A percentile compares a stretch with the other conserved stretches of the same genome.
Conservation (phyloP, 495 filamentous ascomycete species). For the Lasiosphaeria miniovina region DNA sequence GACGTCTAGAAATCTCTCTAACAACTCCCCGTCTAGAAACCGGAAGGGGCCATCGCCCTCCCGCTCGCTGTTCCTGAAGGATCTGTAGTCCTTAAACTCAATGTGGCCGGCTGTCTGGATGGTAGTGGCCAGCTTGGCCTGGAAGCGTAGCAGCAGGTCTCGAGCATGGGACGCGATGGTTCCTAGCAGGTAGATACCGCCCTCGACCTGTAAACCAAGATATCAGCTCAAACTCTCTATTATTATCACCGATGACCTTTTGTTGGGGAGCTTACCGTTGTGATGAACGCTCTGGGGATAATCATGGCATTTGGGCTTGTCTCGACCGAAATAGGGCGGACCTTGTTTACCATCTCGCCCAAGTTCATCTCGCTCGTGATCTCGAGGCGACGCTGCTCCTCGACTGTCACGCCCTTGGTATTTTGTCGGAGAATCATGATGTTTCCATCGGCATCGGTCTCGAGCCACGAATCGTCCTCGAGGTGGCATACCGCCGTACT, state of each 20-base stretch:
- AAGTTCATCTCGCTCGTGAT: conserved; percentile 77
- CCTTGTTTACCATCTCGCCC: conserved; percentile 90
- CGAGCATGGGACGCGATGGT: conserved; percentile 65
- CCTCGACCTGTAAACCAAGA: conserved; percentile 64
- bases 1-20: conserved; percentile 79
- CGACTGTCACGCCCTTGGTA: conserved; percentile 62
- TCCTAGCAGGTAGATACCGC: conserved; percentile 86
- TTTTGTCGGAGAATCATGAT: conserved; percentile 74
- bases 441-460: conserved; percentile 84
- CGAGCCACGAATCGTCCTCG: conserved; percentile 70
- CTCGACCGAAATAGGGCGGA: conserved; percentile 56
- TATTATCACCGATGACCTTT: background rate
- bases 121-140: conserved; percentile 59
- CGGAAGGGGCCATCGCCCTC: conserved; percentile 74
- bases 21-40: conserved; percentile 89
- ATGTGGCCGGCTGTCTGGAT: conserved; percentile 67
- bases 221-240: background rate
- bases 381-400: conserved; percentile 68
- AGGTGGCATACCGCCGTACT: conserved; percentile 67
- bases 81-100: conserved; percentile 72
- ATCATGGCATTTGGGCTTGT: conserved; percentile 60
- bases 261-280: conserved; percentile 61
- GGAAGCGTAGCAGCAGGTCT: conserved; percentile 80
- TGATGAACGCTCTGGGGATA: conserved; percentile 80
- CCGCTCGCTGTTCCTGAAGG: conserved; percentile 67